Evolutionary conservation across 2,329 filamentous ascomycete genomes (phyloP).

Genomic region (Pestalotiopsis sp.): DNA sequence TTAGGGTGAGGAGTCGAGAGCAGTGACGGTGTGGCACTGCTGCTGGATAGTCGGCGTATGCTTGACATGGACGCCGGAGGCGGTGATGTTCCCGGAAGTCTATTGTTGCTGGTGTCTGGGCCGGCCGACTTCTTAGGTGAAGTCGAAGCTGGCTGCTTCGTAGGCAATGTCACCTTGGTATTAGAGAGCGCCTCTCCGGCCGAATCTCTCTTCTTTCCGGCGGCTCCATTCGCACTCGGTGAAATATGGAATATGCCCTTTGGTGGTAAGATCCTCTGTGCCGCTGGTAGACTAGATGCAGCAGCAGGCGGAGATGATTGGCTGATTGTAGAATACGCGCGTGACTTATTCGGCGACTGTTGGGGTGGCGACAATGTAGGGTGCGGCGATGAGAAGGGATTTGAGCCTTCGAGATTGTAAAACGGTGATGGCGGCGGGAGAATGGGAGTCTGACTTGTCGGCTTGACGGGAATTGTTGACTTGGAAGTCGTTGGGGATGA

Average conservation of each 20-base stretch:
- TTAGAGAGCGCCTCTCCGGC: constrained; percentile 24
- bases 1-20: constrained; percentile 38
- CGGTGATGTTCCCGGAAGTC: constrained; percentile 27
- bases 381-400: constrained; percentile 47
- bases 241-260: constrained; percentile 35
- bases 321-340: constrained; percentile 40
- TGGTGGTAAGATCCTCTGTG: constrained; percentile 26
- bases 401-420: constrained; percentile 33
- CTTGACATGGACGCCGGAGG: constrained; percentile 26
- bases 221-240: constrained; percentile 24
- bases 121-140: constrained; percentile 31
- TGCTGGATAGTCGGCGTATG: constrained; percentile 24
- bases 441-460: constrained; percentile 26
- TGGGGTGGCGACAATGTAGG: constrained; percentile 44
- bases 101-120: constrained; percentile 24
- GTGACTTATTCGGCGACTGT: constrained; percentile 42
- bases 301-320: constrained; percentile 30
- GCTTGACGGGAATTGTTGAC: constrained; percentile 30
- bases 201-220: constrained; percentile 16
- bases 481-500: constrained; percentile 19
- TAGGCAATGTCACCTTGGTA: constrained; percentile 21
- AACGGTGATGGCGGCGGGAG: constrained; percentile 29
- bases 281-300: constrained; percentile 20
- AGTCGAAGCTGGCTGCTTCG: constrained; percentile 26
- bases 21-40: constrained; percentile 20